Evolutionary conservation across 2,329 filamentous ascomycete species (phyloP), one percentile per base, ranked within the genome.

Genomic region (Ophioceras dolichostomum): DNA sequence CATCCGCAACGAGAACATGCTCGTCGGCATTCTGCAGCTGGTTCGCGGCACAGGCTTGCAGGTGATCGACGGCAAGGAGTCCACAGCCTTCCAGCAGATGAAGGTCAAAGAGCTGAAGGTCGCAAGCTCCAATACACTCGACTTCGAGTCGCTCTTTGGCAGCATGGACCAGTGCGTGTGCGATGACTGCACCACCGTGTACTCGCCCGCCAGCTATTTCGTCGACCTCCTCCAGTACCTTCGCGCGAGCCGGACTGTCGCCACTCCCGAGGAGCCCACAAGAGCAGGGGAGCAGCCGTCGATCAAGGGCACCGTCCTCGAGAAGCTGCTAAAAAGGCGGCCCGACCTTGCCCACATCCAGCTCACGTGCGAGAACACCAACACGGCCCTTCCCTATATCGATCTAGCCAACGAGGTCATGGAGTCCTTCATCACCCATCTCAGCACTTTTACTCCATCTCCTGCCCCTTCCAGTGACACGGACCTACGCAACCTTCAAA

Each of bases 341-440:
- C 46, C 48, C 3, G 54, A 57, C 40, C 32, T 57, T 2, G 39
- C 24, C 5, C 21, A 44, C 21, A 28, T 58, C 2, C 28, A 53
- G 24, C 41, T 57, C 7, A 46, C 48, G 4, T 53, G 49, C 28
- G 39, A 27, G 6, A 56, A 58, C 36, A 48, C 48, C 7, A 50
- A 54, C 18, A 47, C 43, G 1, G 7, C 44, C 2, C 7, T 58
- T 0, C 52, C 54, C 3, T 52, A 52, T 36, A 47, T 56, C 16
- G 51, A 54, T 33, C 42, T 58, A 16, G 47, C 41, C 10, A 50
- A 49, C 35, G 53, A 58, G 39, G 40, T 53, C 8, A 41, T 57
- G 39, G 52, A 56, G 40, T 44, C 45, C 13, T 46, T 42, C 35
- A 34, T 45, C 20, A 13, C 19, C 4, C 16, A 32, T 24, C 19